These are phyloP conservation scores for Colletotrichum gigasporum DNA, from an alignment of 2,329 filamentous ascomycete species.

Conservation along the genomic window DNA sequence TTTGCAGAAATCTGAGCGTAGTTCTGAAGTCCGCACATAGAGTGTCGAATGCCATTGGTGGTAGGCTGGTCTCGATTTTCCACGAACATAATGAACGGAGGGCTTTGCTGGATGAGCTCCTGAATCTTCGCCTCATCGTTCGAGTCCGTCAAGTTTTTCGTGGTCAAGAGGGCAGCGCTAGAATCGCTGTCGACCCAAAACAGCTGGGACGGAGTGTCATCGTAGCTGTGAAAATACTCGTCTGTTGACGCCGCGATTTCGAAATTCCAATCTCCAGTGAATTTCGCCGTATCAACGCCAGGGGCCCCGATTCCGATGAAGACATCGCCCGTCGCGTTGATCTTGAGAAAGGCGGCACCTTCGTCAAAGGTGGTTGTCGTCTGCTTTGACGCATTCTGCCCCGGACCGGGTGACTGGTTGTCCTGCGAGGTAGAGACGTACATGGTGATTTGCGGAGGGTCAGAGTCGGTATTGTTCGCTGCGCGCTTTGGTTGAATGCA, in stretches of 20 bases:
- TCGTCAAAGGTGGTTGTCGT: slow-evolving; percentile 64
- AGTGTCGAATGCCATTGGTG: slow-evolving; percentile 77
- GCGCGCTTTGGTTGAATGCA: slow-evolving; percentile 77
- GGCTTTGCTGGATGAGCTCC: slow-evolving; percentile 58
- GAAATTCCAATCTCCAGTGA: slow-evolving; percentile 78
- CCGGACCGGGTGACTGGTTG: slow-evolving; percentile 74
- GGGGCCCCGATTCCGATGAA: slow-evolving; percentile 82
- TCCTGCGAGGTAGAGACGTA: slow-evolving; percentile 75
- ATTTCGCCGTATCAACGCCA: slow-evolving; percentile 64
- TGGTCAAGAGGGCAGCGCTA: slow-evolving; percentile 80
- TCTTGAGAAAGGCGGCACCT: slow-evolving; percentile 74
- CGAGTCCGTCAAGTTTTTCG: slow-evolving; percentile 73
- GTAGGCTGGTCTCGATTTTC: slow-evolving; percentile 67
- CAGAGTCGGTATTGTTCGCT: slow-evolving; percentile 51
- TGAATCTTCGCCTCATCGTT: slow-evolving; percentile 63
- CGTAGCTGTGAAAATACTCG: slow-evolving; percentile 75
- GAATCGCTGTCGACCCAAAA: slow-evolving; percentile 88
- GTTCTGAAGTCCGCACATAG: slow-evolving; percentile 81
- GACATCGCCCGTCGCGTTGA: slow-evolving; percentile 72
- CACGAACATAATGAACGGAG: slow-evolving; percentile 82
- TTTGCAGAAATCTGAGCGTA: slow-evolving; percentile 71
- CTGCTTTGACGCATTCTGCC: slow-evolving; percentile 53
- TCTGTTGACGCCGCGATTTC: slow-evolving; percentile 87
- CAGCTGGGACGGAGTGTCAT: slow-evolving; percentile 64
- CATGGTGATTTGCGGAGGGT: slow-evolving; percentile 78